A percentile compares a stretch with the other conserved stretches of the same genome.
These are phyloP conservation scores for Kodamaea plutei DNA, from an alignment of 1,139 yeast species.

Conservation along the genomic window DNA sequence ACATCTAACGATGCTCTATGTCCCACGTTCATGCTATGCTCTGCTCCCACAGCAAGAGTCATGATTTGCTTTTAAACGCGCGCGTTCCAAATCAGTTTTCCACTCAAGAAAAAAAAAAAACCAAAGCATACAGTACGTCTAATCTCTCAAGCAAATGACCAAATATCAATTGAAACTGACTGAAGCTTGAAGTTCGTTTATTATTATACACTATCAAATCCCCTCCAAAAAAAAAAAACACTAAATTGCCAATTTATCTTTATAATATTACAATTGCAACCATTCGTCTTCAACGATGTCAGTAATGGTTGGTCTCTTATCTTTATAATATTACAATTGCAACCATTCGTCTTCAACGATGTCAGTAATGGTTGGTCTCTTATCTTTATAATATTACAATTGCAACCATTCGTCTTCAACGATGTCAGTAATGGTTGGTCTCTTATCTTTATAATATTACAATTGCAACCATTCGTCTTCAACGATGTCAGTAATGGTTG, in stretches of 20 bases:
- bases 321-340: slow-evolving; percentile 11
- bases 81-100: too few relatives aligned
- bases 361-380: slow-evolving; percentile 71
- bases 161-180: too few relatives aligned
- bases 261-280: slow-evolving; percentile 36
- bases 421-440: slow-evolving; percentile 75
- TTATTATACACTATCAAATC: too few relatives aligned
- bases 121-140: too few relatives aligned
- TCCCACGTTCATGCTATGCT: too few relatives aligned
- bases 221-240: too few relatives aligned
- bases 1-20: slow-evolving; percentile 1
- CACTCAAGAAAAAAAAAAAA: too few relatives aligned
- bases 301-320: slow-evolving; percentile 65
- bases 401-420: slow-evolving; percentile 64
- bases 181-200: too few relatives aligned
- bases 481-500: slow-evolving; percentile 66
- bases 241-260: too few relatives aligned
- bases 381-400: slow-evolving; percentile 17
- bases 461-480: slow-evolving; percentile 61
- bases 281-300: slow-evolving; percentile 67
- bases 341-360: slow-evolving; percentile 72
- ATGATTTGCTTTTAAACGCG: too few relatives aligned
- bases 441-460: slow-evolving; percentile 26
- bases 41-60: too few relatives aligned
- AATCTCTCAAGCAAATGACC: too few relatives aligned